Base-by-base conservation (phyloP, 768 basidiomycete species). In the Lyophyllum atratum region DNA sequence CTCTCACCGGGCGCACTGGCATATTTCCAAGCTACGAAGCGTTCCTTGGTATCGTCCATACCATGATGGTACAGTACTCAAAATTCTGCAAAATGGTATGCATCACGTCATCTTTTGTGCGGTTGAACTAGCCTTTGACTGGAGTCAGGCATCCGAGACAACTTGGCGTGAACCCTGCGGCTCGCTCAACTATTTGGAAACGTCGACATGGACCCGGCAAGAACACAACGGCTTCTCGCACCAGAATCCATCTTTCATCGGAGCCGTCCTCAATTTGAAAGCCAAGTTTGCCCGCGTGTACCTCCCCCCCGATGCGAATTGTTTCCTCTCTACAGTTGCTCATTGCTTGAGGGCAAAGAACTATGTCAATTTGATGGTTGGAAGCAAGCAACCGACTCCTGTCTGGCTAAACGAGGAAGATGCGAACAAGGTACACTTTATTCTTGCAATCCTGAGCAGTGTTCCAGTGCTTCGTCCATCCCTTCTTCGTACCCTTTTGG, bases 211-310 rank as follows among this genome's bases (percentile, higher is more conserved):
- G 81, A 79, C 92, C 42, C 79, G 92, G 24, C 92, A 91, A 68
- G 90, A 91, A 59, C 90, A 95, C 71, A 94, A 95, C 62, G 93
- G 93, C 12, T 95, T 91, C 74, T 92, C 90, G 15, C 92, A 94
- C 65, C 91, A 95, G 68, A 89, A 92, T 62, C 90, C 91, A 2
- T 72, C 86, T 2, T 91, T 96, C 69, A 93, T 96, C 63, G 88
- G 90, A 21, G 88, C 90, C 0, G 82, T 97, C n/a, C 81, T 95
- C 55, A 84, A 86, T 64, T 74, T 95, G 59, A 93, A 94, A 63
- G 78, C 87, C 14, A 72, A 71, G 34, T 76, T 85, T 56, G 87
- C 87, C 0, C 82, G 92, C 2, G 89, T 93, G 4, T 94, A 93
- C 67, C 78, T 94, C 22, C 91, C 93, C 0, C 91, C 94, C n/a